Evolutionary conservation across 2,329 filamentous ascomycete species (phyloP), one percentile per base, ranked within the genome.

Genomic region (Cladosporium colombiae): DNA sequence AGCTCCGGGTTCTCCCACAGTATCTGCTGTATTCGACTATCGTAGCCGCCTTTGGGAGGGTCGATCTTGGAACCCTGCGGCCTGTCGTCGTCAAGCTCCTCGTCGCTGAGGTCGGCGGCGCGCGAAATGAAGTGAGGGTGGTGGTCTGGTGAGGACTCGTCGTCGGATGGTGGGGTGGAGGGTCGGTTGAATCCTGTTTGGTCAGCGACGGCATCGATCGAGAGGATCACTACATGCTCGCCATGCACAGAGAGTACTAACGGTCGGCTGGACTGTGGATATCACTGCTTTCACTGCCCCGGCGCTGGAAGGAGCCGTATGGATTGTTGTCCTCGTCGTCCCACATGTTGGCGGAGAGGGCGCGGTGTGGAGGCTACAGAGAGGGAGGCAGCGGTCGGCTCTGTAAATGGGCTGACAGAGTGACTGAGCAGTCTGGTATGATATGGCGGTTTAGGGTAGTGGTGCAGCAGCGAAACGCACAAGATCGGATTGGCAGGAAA

Each of bases 291-390:
- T 90, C 88, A 68, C 91, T 91, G 78, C 96, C 91, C 74, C 91
- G 88, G 73, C 91, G 90, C 78, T 95, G 91, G 82, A 96, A 97
- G 79, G 92, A 94, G 74, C 93, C 93, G 76, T 98, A 97, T 5
- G 94, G 94, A 78, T 98, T 98, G 81, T 98, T 98, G 77, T 98
- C 92, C 81, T 98, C 94, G 83, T 98, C 93, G 85, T 97, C 96
- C 94, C 94, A 98, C 94, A 98, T 98, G 72, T 73, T 59, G 33
- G 46, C 44, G 55, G 49, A 44, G 55, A 55, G 29, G 11, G 52
- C 29, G 53, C 14, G 44, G 57, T 60, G 18, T 10, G 14, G 18
- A 31, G 25, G 18, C 25, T 50, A 57, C 21, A 27, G 23, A 33
- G 29, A 18, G 55, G 55, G 8, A 40, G 33, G 33, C 31, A 27